Evolutionary conservation across 2,329 filamentous ascomycete species (phyloP).

Genomic region (Aspergillus ochraceus): DNA sequence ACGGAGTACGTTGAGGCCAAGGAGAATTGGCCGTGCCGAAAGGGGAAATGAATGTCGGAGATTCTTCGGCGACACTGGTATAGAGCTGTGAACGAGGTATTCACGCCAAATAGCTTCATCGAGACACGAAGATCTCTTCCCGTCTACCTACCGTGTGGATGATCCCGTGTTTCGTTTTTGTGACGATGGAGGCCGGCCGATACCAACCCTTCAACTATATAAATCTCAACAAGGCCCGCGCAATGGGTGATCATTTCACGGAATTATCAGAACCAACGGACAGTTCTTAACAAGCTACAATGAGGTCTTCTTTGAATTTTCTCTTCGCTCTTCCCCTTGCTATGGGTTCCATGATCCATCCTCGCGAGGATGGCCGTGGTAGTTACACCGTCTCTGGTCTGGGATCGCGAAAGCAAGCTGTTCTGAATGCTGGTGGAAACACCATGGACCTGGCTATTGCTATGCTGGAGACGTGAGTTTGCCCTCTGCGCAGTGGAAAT

Average conservation of each 20-base stretch:
- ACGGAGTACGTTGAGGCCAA: background rate
- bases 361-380: conserved; percentile 18
- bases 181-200: no score
- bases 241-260: no score
- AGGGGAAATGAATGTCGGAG: background rate
- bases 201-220: background rate
- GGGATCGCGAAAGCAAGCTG: conserved; percentile 22
- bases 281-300: background rate
- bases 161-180: background rate
- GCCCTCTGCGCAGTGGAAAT: no score
- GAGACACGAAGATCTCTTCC: conserved; percentile 3
- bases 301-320: background rate
- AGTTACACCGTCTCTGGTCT: conserved; percentile 17
- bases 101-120: background rate
- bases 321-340: background rate
- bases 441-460: conserved; percentile 27
- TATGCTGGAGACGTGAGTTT: conserved; percentile 25
- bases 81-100: background rate
- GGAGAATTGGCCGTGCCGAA: background rate
- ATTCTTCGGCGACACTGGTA: background rate
- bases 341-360: conserved; percentile 4
- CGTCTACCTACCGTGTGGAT: background rate
- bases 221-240: background rate
- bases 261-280: no score
- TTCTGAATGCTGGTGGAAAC: conserved; percentile 21